Conservation (phyloP, 257 asterid species). For the Orobanche coerulescens region DNA sequence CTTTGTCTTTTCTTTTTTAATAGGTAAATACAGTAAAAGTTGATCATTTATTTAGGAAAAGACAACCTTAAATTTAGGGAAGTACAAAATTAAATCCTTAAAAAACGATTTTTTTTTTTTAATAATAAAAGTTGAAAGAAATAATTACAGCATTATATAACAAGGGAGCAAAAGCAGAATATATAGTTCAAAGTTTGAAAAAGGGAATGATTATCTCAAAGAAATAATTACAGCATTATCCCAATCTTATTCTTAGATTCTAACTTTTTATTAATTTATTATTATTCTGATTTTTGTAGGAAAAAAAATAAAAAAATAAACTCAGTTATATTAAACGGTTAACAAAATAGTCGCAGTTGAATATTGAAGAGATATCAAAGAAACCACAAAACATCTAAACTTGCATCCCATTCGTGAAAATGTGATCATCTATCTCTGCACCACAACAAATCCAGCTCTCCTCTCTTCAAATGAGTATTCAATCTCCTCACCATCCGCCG, state of each 20-base stretch:
- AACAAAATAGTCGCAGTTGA: neutral
- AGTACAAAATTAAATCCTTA: neutral
- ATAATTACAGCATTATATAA: no score
- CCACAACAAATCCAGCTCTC: constrained; percentile 58
- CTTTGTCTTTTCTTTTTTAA: constrained; percentile 65
- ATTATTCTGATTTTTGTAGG: no score
- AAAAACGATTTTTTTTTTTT: no score
- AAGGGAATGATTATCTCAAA: no score
- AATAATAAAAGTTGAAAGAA: no score
- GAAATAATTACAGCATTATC: no score
- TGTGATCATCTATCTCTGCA: constrained; percentile 44
- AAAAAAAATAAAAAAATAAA: no score
- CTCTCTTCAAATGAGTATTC: constrained; percentile 87
- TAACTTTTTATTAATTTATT: no score
- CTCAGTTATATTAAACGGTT: no score
- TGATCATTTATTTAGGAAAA: constrained; percentile 29
- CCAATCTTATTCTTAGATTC: neutral
- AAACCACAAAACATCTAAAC: constrained; percentile 7
- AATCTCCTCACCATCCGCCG: constrained; percentile 43
- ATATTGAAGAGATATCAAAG: neutral
- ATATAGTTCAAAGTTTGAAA: neutral
- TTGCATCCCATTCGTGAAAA: constrained; percentile 24
- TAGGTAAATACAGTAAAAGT: constrained; percentile 50
- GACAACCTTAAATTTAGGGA: constrained; percentile 26
- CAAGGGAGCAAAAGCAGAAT: neutral